Evolutionary conservation across 352 stramenopile genomes (phyloP).

Genomic region (Phytophthora podocarpi): DNA sequence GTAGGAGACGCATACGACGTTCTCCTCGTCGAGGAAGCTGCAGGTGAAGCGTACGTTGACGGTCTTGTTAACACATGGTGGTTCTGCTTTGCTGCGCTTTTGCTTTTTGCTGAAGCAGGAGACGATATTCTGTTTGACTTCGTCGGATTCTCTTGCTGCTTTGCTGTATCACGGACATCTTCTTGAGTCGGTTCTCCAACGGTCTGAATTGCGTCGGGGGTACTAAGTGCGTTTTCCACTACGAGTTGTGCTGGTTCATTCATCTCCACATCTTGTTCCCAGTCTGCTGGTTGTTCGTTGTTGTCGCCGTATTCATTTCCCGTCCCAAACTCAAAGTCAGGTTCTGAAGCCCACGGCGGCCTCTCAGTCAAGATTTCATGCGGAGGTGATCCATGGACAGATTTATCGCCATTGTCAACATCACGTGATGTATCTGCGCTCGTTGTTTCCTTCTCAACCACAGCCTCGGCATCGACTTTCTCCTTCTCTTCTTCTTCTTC

Average conservation of each 20-base stretch:
- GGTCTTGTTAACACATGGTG: not conserved
- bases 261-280: conserved; percentile 26
- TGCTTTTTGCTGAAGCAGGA: conserved; percentile 2
- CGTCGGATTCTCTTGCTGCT: not conserved
- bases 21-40: conserved; percentile 6
- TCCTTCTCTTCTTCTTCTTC: conserved; percentile 31
- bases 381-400: not conserved
- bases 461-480: conserved; percentile 3
- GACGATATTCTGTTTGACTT: conserved; percentile 1
- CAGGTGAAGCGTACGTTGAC: conserved; percentile 15
- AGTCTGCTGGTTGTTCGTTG: not conserved
- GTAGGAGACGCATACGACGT: conserved; percentile 11
- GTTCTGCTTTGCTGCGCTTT: not conserved
- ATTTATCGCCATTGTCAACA: not conserved
- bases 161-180: not conserved
- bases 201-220: not conserved
- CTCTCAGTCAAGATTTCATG: conserved; percentile 12
- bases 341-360: conserved; percentile 18
- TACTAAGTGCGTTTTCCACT: not conserved
- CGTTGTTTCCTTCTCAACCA: conserved; percentile 9
- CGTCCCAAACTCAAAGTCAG: conserved; percentile 29
- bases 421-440: not conserved
- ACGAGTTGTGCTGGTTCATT: conserved; percentile 2
- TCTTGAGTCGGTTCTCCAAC: conserved; percentile 17
- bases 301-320: conserved; percentile 10